These are phyloP conservation scores for Cucurbita argyrosperma DNA, from an alignment of 306 rosid genomes.

Conservation along the genomic window DNA sequence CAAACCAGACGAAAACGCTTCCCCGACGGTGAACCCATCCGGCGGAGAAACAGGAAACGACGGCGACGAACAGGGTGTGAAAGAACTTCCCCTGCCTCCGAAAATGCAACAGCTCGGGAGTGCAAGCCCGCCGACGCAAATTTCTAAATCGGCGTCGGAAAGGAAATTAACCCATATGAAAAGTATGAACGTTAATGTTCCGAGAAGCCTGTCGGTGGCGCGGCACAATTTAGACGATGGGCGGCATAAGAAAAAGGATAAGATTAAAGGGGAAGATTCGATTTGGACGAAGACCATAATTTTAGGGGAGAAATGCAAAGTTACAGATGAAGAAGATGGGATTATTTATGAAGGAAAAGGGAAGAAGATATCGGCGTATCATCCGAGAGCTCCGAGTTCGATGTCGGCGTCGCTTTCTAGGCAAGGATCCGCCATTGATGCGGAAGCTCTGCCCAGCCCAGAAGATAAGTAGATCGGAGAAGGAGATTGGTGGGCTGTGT, in stretches of 20 bases:
- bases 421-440: slow-evolving; percentile 24
- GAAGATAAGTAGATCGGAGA: background rate
- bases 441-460: slow-evolving; percentile 10
- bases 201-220: slow-evolving; percentile 39
- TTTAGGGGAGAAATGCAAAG: slow-evolving; percentile 59
- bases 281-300: slow-evolving; percentile 84
- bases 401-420: slow-evolving; percentile 25
- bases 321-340: slow-evolving; percentile 26
- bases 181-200: slow-evolving; percentile 33
- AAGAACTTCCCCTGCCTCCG: slow-evolving; percentile 52
- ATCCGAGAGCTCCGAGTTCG: slow-evolving; percentile 16
- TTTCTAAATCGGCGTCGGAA: slow-evolving; percentile 38
- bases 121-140: background rate
- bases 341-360: slow-evolving; percentile 46
- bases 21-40: background rate
- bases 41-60: background rate
- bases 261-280: slow-evolving; percentile 37
- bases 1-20: background rate
- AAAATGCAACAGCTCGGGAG: slow-evolving; percentile 16
- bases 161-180: slow-evolving; percentile 11
- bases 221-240: slow-evolving; percentile 14
- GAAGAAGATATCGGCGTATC: slow-evolving; percentile 49
- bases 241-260: slow-evolving; percentile 14
- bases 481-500: background rate
- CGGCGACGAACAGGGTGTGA: slow-evolving; percentile 7